Evolutionary conservation across 768 basidiomycete species (phyloP), one percentile per base, ranked within the genome.

Genomic region (Mycena galericulata): DNA sequence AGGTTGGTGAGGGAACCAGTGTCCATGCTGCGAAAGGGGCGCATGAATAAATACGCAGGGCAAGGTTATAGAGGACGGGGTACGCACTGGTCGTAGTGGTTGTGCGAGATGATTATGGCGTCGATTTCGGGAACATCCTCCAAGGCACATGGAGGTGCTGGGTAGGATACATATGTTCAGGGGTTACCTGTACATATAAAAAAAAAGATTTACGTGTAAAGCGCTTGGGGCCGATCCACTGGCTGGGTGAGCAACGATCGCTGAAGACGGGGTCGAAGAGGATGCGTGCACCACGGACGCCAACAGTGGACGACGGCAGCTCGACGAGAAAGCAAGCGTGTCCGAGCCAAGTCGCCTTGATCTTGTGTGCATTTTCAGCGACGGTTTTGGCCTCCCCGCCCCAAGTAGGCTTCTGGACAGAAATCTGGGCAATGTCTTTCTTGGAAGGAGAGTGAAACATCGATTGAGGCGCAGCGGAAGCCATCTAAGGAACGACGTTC

Each of bases 71-170:
- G 43, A 49, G 40, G 17, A 72, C 4, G n/a, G 29, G n/a, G 36
- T 15, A 10, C 81, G 49, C 62, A 85, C 84, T 86, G 87, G 72
- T 87, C 86, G 68, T 86, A 87, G 73, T 87, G 86, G 64, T 87
- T 83, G 71, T 87, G 86, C 82, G 86, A 88, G 59, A 90, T 88
- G 8, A 89, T 85, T 34, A 91, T 82, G n/a, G 84, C 85, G 72
- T 91, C 89, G 20, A 91, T 74, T 46, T 89, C 85, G 1, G 90
- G 89, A 49, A 91, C 80, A 5, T 90, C 87, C 47, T 85, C 81
- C 26, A 89, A 80, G 22, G 80, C 75, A 55, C 87, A 88, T 0
- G 88, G 85, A 1, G 86, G 77, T 5, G 80, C 85, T 87, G 53
- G n/a, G 22, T 40, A n/a, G 29, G 29, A 20, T 49, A 29, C 26